Percentiles rank a stretch among this genome's conserved stretches.
phyloP scores from a whole-genome alignment of 1,139 yeast species.

The Hemisphaericaspora xylanilytica region DNA sequence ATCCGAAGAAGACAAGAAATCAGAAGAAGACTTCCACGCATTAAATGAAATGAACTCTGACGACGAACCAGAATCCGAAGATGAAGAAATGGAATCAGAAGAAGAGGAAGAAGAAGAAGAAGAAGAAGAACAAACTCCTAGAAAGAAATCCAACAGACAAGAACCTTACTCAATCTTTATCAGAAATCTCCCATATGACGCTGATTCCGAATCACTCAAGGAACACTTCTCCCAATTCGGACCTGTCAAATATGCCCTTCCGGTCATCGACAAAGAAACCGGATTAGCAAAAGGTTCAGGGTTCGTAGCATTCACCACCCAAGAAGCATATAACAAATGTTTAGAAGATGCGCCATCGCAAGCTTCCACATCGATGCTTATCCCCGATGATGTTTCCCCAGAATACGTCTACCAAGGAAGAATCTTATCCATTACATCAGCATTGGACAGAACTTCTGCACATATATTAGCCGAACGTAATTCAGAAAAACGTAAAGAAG shows the following conservation, averaged over 20 bases:
- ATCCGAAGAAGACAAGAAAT: constrained; percentile 24
- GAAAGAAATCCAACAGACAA: constrained; percentile 53
- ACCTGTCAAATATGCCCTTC: constrained; percentile 85
- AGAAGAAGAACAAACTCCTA: constrained; percentile 30
- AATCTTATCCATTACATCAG: constrained; percentile 74
- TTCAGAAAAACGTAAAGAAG: constrained; percentile 68
- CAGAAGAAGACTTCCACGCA: constrained; percentile 21
- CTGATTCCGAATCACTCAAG: constrained; percentile 71
- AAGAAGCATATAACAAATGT: constrained; percentile 66
- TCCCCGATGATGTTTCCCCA: constrained; percentile 89
- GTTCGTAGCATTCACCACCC: constrained; percentile 76
- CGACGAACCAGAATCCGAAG: constrained; percentile 29
- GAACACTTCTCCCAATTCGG: constrained; percentile 86
- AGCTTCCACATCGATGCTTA: constrained; percentile 73
- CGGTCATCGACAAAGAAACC: constrained; percentile 82
- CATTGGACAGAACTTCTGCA: constrained; percentile 90
- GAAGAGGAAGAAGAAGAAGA: constrained; percentile 30
- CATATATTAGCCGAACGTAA: constrained; percentile 69
- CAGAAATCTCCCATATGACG: constrained; percentile 92
- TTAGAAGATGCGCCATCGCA: constrained; percentile 74
- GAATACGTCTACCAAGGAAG: constrained; percentile 92
- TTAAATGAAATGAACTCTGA: constrained; percentile 31
- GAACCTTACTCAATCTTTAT: constrained; percentile 77
- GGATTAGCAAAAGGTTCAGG: constrained; percentile 94
- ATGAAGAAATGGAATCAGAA: constrained; percentile 20